Percentiles rank a stretch among this genome's conserved stretches.
Conservation (phyloP, 2,329 filamentous ascomycete genomes). For the Daldinia eschscholtzii region DNA sequence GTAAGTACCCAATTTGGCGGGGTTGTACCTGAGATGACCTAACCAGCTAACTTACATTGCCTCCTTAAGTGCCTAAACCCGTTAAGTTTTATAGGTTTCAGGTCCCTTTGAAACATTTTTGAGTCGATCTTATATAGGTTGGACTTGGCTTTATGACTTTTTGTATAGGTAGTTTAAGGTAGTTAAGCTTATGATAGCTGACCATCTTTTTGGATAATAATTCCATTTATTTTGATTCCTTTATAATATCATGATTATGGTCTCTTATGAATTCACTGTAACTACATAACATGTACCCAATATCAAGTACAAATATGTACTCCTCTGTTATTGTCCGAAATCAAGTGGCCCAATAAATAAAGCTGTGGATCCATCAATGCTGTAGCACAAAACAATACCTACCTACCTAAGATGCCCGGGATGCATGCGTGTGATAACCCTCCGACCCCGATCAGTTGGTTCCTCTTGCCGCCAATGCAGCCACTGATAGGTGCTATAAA, state of each 20-base stretch:
- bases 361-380: slow-evolving; percentile 10
- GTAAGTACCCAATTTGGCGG: slow-evolving; percentile 16
- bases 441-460: slow-evolving; percentile 28
- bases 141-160: not conserved
- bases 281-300: not conserved
- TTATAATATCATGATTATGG: too few relatives aligned
- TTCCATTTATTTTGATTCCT: not conserved
- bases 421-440: slow-evolving; percentile 33
- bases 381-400: slow-evolving; percentile 25
- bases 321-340: too few relatives aligned
- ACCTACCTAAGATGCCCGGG: too few relatives aligned
- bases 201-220: not conserved
- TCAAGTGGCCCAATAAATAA: slow-evolving; percentile 12
- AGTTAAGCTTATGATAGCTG: too few relatives aligned
- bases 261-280: not conserved
- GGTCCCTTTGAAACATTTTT: slow-evolving; percentile 27
- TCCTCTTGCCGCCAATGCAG: slow-evolving; percentile 33
- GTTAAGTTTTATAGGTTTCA: not conserved
- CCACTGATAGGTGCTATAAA: slow-evolving; percentile 14
- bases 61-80: not conserved
- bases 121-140: not conserved
- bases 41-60: not conserved
- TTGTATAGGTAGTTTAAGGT: not conserved
- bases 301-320: too few relatives aligned
- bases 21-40: slow-evolving; percentile 10